These are phyloP conservation scores for Candida berthetii DNA, from an alignment of 805 yeast species.

Conservation along the genomic window DNA sequence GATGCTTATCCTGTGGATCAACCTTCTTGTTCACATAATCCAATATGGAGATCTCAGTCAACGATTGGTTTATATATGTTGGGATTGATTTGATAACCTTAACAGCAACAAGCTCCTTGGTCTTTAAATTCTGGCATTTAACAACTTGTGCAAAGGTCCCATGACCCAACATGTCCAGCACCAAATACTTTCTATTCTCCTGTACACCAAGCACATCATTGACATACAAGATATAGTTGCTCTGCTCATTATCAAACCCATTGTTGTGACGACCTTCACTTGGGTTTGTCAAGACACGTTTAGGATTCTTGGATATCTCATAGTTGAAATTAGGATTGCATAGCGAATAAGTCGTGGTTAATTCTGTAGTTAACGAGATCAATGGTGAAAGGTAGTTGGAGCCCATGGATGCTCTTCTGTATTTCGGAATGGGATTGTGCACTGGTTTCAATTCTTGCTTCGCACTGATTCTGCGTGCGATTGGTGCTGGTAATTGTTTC, in stretches of 20 bases:
- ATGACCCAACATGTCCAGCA: conserved; percentile 85
- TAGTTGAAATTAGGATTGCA: conserved; percentile 85
- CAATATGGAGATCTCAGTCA: conserved; percentile 82
- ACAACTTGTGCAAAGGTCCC: conserved; percentile 99
- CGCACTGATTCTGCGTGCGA: conserved; percentile 32
- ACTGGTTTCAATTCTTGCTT: conserved; percentile 55
- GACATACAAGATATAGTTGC: conserved; percentile 89
- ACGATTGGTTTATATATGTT: conserved; percentile 84
- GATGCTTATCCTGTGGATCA: conserved; percentile 66
- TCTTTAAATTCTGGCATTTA: conserved; percentile 67
- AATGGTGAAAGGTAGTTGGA: conserved; percentile 71
- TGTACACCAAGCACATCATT: conserved; percentile 88
- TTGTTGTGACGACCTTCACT: conserved; percentile 74
- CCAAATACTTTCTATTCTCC: conserved; percentile 82
- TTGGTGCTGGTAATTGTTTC: conserved; percentile 39
- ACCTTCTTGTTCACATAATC: conserved; percentile 72
- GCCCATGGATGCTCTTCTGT: conserved; percentile 61
- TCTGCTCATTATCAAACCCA: conserved; percentile 83
- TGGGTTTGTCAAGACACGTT: conserved; percentile 89
- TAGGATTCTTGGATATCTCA: conserved; percentile 80
- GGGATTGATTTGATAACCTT: conserved; percentile 91
- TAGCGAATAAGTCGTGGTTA: conserved; percentile 74
- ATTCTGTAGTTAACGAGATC: conserved; percentile 67
- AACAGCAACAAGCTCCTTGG: conserved; percentile 84
- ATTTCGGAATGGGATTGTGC: conserved; percentile 57